These are phyloP conservation scores for Podospora conica DNA, from an alignment of 495 filamentous ascomycete species.

Conservation along the genomic window DNA sequence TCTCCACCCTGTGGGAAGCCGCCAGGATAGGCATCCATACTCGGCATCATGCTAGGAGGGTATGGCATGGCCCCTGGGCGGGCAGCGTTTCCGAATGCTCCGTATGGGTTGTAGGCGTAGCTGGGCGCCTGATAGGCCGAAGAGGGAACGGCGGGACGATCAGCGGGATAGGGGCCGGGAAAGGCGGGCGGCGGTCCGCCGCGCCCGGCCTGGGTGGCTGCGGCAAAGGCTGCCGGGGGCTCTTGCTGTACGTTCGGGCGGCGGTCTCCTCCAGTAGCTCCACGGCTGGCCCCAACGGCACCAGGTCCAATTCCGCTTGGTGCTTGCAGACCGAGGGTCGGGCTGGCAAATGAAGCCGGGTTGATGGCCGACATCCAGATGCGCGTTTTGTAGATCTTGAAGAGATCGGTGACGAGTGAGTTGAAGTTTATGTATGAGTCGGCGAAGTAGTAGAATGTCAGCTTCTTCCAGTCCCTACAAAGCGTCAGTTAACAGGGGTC, in stretches of 20 bases:
- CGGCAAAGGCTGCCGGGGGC: constrained; percentile 31
- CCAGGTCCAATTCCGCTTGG: constrained; percentile 58
- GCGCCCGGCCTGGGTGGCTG: constrained; percentile 31
- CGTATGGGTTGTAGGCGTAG: constrained; percentile 42
- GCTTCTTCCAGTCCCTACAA: constrained; percentile 91
- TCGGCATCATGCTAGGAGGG: constrained; percentile 33
- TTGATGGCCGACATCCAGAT: constrained; percentile 99
- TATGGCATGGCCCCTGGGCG: constrained; percentile 30
- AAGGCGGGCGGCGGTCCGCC: constrained; percentile 32
- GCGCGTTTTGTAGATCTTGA: constrained; percentile 97
- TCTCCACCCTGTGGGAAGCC: constrained; percentile 39
- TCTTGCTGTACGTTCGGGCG: constrained; percentile 44
- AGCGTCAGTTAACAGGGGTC: constrained; percentile 9
- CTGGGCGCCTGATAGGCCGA: constrained; percentile 30
- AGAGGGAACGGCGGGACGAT: constrained; percentile 28
- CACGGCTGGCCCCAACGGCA: constrained; percentile 45
- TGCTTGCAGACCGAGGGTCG: constrained; percentile 61
- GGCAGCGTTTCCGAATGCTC: constrained; percentile 36
- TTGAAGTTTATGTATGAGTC: constrained; percentile 99
- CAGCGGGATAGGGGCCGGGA: constrained; percentile 29
- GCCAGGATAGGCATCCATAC: constrained; percentile 36
- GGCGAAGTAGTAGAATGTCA: constrained; percentile 98
- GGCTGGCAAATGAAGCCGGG: constrained; percentile 92
- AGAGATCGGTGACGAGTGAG: constrained; percentile 89
- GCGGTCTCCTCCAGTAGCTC: constrained; percentile 37